Evolutionary conservation across 73 alveolate genomes (phyloP).

Genomic region (Symbiodinium pilosum): DNA sequence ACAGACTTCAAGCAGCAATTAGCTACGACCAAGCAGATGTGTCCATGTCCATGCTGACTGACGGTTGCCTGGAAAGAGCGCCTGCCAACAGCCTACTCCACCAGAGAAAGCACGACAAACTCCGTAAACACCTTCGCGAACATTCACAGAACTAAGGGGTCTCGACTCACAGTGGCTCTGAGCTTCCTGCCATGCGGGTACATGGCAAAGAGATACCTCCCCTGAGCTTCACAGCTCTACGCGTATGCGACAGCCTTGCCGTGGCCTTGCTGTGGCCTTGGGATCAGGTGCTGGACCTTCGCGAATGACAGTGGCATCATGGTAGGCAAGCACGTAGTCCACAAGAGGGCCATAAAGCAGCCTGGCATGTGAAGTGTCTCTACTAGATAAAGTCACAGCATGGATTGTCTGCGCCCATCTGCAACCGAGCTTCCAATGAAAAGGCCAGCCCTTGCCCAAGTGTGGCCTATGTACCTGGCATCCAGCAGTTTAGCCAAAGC

Average conservation of each 20-base stretch:
- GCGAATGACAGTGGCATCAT: conserved; percentile 63
- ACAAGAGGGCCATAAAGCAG: conserved; percentile 63
- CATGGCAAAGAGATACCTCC: conserved; percentile 81
- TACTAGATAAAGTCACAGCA: too few species aligned
- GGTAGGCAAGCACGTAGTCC: conserved; percentile 59
- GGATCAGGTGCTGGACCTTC: conserved; percentile 92
- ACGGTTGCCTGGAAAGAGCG: conserved; percentile 66
- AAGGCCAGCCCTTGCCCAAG: conserved; percentile 68
- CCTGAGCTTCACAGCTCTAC: neutral
- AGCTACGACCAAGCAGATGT: too few species aligned
- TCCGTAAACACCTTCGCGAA: conserved; percentile 41
- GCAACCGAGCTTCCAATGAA: conserved; percentile 49
- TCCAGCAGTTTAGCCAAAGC: too few species aligned
- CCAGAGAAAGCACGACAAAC: conserved; percentile 93
- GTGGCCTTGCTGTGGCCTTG: conserved; percentile 15
- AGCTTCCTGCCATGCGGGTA: conserved; percentile 56
- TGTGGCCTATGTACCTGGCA: conserved; percentile 60
- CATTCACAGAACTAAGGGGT: neutral
- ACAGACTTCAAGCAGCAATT: too few species aligned
- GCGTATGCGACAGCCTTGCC: too few species aligned
- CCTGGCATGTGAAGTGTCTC: too few species aligned
- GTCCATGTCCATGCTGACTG: too few species aligned
- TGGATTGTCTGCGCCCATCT: too few species aligned
- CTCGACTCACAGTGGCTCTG: neutral
- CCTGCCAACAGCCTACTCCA: conserved; percentile 76